Evolutionary conservation across 208 protist genomes (phyloP).

Genomic region (Spongospora subterranea): DNA sequence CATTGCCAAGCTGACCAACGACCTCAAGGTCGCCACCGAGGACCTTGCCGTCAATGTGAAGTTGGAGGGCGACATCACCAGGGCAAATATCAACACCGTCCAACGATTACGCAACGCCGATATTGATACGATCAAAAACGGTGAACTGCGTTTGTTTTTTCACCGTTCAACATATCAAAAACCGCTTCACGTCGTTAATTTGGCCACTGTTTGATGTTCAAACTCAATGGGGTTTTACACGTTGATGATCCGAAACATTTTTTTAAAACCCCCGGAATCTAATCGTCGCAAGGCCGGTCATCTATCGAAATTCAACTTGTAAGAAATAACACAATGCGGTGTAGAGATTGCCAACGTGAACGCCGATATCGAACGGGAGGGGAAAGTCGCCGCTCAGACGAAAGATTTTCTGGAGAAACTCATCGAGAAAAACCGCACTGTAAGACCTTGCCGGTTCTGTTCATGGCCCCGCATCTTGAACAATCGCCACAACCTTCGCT

Average conservation of each 20-base stretch:
- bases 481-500: no score
- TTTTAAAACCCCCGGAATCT: no score
- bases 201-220: not conserved
- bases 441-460: not conserved
- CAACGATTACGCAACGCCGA: not conserved
- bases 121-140: not conserved
- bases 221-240: no score
- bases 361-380: conserved; percentile 35
- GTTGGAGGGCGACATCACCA: conserved; percentile 47
- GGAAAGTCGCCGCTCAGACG: not conserved
- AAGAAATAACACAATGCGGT: not conserved
- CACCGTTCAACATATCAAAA: no score
- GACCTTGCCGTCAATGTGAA: conserved; percentile 35
- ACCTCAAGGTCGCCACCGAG: not conserved
- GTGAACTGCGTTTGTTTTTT: not conserved
- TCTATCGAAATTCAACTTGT: no score
- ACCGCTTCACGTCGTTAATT: not conserved
- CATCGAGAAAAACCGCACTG: not conserved
- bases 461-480: no score
- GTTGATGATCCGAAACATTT: no score
- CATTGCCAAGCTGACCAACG: conserved; percentile 19
- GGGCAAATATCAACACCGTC: not conserved
- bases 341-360: not conserved
- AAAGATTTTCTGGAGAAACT: conserved; percentile 30
- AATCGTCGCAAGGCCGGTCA: no score